Evolutionary conservation across 1,284 basidiomycete species (phyloP).

Genomic region (Inonotus hispidus): DNA sequence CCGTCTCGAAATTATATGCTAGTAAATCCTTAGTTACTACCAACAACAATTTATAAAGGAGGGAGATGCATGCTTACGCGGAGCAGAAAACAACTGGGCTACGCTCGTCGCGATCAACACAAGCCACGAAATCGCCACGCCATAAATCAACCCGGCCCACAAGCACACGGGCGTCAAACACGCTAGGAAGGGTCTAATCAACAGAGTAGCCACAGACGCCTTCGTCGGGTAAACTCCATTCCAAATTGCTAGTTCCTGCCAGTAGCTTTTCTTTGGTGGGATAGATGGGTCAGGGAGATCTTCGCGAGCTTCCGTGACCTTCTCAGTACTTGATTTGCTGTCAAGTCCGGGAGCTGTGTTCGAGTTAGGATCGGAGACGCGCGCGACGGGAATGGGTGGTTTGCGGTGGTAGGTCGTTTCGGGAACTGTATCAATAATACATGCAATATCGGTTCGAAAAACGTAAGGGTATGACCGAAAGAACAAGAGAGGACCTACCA

Average conservation of each 20-base stretch:
- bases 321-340: not conserved
- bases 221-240: slow-evolving; percentile 19
- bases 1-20: slow-evolving; percentile 21
- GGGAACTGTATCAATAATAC: slow-evolving; percentile 8
- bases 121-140: slow-evolving; percentile 24
- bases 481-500: slow-evolving; percentile 7
- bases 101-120: slow-evolving; percentile 23
- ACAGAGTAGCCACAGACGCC: slow-evolving; percentile 7
- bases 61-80: slow-evolving; percentile 16
- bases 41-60: not conserved
- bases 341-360: too few relatives aligned
- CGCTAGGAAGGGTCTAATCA: slow-evolving; percentile 16
- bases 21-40: not conserved
- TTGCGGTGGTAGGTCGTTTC: slow-evolving; percentile 18
- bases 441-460: not conserved
- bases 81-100: slow-evolving; percentile 22
- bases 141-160: slow-evolving; percentile 21
- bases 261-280: slow-evolving; percentile 16
- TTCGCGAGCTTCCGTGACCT: not conserved
- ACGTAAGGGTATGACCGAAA: too few relatives aligned
- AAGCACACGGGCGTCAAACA: slow-evolving; percentile 18
- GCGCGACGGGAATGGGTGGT: too few relatives aligned
- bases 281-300: not conserved
- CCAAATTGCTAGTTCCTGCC: slow-evolving; percentile 14
- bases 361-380: too few relatives aligned